phyloP scores from a whole-genome alignment of 805 yeast species.

The Lipomyces starkeyi region DNA sequence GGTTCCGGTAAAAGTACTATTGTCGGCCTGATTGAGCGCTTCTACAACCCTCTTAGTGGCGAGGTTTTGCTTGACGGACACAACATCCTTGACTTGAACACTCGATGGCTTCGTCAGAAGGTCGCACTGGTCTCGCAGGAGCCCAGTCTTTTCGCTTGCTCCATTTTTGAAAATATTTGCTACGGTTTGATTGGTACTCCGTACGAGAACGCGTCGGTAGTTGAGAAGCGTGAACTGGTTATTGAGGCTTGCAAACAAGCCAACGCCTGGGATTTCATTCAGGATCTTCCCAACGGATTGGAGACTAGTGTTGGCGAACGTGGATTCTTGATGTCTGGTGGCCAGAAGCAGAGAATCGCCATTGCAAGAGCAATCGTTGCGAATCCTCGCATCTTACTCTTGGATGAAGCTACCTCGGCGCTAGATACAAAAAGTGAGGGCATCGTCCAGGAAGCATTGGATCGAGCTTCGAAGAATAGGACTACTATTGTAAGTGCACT shows the following conservation, averaged over 20 bases:
- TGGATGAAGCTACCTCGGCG: slow-evolving; percentile 76
- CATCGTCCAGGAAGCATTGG: slow-evolving; percentile 60
- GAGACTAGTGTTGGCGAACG: slow-evolving; percentile 61
- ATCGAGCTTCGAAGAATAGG: slow-evolving; percentile 41
- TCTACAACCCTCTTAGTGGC: slow-evolving; percentile 62
- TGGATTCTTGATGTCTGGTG: slow-evolving; percentile 67
- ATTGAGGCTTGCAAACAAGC: slow-evolving; percentile 57
- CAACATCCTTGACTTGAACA: slow-evolving; percentile 55
- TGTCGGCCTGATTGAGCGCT: slow-evolving; percentile 61
- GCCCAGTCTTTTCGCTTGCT: slow-evolving; percentile 68
- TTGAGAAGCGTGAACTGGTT: slow-evolving; percentile 49
- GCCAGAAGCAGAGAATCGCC: slow-evolving; percentile 69
- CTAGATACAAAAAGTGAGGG: slow-evolving; percentile 67
- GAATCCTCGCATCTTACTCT: slow-evolving; percentile 59
- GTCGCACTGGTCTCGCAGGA: slow-evolving; percentile 70
- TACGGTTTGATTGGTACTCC: slow-evolving; percentile 62
- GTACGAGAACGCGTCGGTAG: slow-evolving; percentile 46
- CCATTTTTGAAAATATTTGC: slow-evolving; percentile 78
- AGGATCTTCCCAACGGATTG: slow-evolving; percentile 58
- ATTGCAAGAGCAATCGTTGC: slow-evolving; percentile 65
- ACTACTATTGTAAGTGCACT: slow-evolving; percentile 61
- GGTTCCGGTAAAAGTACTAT: slow-evolving; percentile 55
- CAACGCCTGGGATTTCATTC: slow-evolving; percentile 58
- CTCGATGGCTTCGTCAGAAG: slow-evolving; percentile 57
- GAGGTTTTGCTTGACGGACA: slow-evolving; percentile 56